Evolutionary conservation across 106 monocot genomes (phyloP).

Genomic region (Dendrobium huoshanense): DNA sequence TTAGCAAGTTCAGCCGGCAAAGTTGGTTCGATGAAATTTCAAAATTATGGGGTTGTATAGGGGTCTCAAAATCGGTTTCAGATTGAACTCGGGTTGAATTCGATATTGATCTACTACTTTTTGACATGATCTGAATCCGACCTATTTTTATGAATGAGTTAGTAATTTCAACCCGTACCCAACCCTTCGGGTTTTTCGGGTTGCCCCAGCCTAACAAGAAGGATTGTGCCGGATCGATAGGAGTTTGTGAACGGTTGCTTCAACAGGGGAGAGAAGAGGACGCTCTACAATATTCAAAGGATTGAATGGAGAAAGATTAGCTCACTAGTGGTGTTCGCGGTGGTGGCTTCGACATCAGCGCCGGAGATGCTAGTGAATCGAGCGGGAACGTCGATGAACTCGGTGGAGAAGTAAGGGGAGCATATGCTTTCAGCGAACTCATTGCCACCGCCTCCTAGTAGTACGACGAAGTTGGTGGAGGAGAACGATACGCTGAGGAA

Average conservation of each 20-base stretch:
- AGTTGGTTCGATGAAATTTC: no score
- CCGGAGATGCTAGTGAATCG: constrained; percentile 1
- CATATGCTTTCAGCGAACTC: constrained; percentile 34
- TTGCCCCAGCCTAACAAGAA: constrained; percentile 12
- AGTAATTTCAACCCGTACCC: no score
- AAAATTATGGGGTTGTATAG: no score
- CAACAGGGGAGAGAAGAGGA: constrained; percentile 51
- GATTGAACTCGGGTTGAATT: no score
- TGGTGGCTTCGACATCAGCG: neutral
- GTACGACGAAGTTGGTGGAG: constrained; percentile 15
- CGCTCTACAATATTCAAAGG: constrained; percentile 72
- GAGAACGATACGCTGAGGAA: constrained; percentile 41
- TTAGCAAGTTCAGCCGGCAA: no score
- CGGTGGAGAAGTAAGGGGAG: constrained; percentile 27
- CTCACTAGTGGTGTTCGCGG: constrained; percentile 3
- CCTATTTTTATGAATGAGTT: no score
- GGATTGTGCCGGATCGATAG: constrained; percentile 81
- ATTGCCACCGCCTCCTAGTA: constrained; percentile 8
- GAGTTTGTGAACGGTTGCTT: constrained; percentile 87
- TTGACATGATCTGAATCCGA: no score
- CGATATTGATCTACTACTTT: no score
- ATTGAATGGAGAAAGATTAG: constrained; percentile 30
- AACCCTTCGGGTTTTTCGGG: no score
- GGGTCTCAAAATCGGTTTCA: no score
- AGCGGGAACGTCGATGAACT: constrained; percentile 10